Base-by-base conservation (phyloP, 1,139 yeast species). In the Blastobotrys buckinghamii region DNA sequence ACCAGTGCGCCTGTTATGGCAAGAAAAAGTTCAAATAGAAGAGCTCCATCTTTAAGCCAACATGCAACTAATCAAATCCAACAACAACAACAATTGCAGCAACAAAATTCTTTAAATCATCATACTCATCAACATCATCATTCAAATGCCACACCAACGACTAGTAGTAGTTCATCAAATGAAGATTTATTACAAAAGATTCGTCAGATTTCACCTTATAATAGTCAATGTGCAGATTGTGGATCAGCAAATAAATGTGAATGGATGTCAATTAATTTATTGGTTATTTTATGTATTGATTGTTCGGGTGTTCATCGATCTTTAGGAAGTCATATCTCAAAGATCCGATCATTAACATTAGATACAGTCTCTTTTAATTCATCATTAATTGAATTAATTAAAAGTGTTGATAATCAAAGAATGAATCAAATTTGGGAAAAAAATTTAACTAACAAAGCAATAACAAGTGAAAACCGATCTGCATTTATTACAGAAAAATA, bases 221-320 rank as follows among this genome's bases (percentile, higher is more conserved):
- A 90, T 61, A 60, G 66, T 19, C 55, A 60, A 8, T 90, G 97
- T 66, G 85, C 88, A 10, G 97, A 90, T 60, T 90, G 97, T 70
- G 83, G 84, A 0, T 63, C 78, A 2, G 79, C 76, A 9, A 69
- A 76, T 30, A 61, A 63, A 38, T 95, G 87, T 9, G 97, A 89
- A 59, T 90, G 97, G 97, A 77, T 90, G 5, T 85, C 96, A 0
- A 73, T 88, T 54, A 90, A 86, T 60, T 68, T 84, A 45, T 68
- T 88, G 50, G 80, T 81, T 22, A 78, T 84, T 10, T 72, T 90
- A 38, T 90, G 97, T 65, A 82, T 88, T 38, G 81, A 83, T 44
- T 90, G 97, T 61, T 83, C 96, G 0, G 78, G 79, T 1, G 73
- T 75, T 0, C 97, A 90, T 66, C 76, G 94, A 55, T 77, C 86